Percentiles rank a stretch among this genome's conserved stretches.
phyloP scores from a whole-genome alignment of 768 basidiomycete species.

The Mycena galopus region DNA sequence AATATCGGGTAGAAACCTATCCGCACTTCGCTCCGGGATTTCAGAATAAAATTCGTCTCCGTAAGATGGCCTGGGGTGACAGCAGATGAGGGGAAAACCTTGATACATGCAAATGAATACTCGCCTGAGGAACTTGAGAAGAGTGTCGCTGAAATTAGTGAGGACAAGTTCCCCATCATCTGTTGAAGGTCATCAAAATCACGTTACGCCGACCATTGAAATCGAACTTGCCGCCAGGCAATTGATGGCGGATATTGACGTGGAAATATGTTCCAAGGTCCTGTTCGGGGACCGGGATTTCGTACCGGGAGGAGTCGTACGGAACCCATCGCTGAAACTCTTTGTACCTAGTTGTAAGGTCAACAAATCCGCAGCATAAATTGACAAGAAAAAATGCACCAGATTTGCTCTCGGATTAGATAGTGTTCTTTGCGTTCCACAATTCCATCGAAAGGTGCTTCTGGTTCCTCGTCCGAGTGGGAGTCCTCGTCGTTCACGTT shows the following conservation, averaged over 20 bases:
- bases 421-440: slow-evolving; percentile 30
- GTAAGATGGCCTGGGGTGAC: slow-evolving; percentile 26
- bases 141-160: slow-evolving; percentile 35
- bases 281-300: slow-evolving; percentile 23
- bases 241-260: slow-evolving; percentile 28
- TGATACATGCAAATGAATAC: slow-evolving; percentile 1
- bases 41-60: slow-evolving; percentile 36
- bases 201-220: neutral
- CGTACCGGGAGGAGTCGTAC: slow-evolving; percentile 33
- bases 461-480: slow-evolving; percentile 9
- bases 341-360: neutral
- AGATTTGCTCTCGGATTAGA: slow-evolving; percentile 27
- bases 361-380: neutral
- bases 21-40: slow-evolving; percentile 14
- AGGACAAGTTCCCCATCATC: slow-evolving; percentile 35
- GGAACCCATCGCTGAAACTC: slow-evolving; percentile 31
- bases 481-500: slow-evolving; percentile 4
- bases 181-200: neutral
- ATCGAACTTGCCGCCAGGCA: slow-evolving; percentile 19
- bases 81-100: neutral
- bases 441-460: slow-evolving; percentile 23
- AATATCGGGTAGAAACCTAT: slow-evolving; percentile 25
- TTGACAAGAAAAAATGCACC: neutral
- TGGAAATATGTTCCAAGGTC: slow-evolving; percentile 40
- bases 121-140: slow-evolving; percentile 36